Conservation (phyloP, 805 yeast genomes). For the Lachancea quebecensis region DNA sequence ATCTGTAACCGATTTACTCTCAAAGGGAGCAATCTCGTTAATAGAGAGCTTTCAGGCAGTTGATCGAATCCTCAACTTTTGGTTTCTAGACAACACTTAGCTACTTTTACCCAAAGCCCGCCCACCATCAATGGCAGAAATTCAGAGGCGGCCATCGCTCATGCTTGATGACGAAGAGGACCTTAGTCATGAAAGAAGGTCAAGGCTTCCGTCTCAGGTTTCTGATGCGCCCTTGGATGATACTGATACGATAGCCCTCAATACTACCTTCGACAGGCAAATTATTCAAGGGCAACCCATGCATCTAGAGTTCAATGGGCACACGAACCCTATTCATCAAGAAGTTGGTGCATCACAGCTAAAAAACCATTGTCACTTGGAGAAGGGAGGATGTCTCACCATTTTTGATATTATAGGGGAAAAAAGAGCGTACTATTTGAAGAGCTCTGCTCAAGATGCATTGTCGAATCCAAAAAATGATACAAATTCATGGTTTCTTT, state of each 20-base stretch:
- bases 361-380: neutral
- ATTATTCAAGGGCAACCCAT: slow-evolving; percentile 30
- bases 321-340: slow-evolving; percentile 4
- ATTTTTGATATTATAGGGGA: slow-evolving; percentile 31
- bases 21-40: no score
- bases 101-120: no score
- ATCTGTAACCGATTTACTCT: no score
- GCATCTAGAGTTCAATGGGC: slow-evolving; percentile 20
- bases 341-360: neutral
- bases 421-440: slow-evolving; percentile 60
- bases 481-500: slow-evolving; percentile 58
- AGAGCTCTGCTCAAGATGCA: slow-evolving; percentile 58
- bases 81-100: no score
- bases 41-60: no score
- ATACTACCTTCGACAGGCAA: slow-evolving; percentile 27
- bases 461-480: slow-evolving; percentile 67
- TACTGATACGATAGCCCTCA: slow-evolving; percentile 25
- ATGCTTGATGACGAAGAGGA: slow-evolving; percentile 4
- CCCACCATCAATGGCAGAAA: neutral
- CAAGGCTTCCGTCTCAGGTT: neutral
- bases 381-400: neutral
- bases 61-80: no score
- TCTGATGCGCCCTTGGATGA: slow-evolving; percentile 21
- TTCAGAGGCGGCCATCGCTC: slow-evolving; percentile 4
- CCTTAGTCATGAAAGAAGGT: slow-evolving; percentile 1